Base-by-base conservation (phyloP, 1,284 basidiomycete genomes). In the Moniliella sp. region DNA sequence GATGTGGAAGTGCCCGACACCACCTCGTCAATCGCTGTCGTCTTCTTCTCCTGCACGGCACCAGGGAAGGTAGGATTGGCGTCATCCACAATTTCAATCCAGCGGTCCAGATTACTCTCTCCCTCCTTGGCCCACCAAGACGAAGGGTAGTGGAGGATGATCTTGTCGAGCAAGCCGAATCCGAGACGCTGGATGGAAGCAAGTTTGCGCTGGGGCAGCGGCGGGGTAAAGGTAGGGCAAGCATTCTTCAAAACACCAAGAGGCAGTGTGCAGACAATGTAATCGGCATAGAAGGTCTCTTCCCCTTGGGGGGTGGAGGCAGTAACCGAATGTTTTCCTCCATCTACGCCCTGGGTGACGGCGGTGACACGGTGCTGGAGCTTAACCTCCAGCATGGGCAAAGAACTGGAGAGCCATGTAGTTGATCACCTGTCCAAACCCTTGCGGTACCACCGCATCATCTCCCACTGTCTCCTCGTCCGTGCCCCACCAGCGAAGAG, bases 401-500 rank as follows among this genome's bases (percentile, higher is more conserved):
- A n/a, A n/a, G n/a, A n/a, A n/a, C n/a, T n/a, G n/a, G n/a, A n/a
- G n/a, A n/a, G 11, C 12, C 14, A 13, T 5, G 18, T 13, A 38
- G n/a, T 35, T 15, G 27, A 38, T 21, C 15, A 38, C 26, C 16
- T 13, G n/a, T 16, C 13, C 13, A 19, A 31, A 38, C 3, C 33
- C 32, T 12, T 35, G 28, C 11, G 18, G 18, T 3, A 38, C 36
- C n/a, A 38, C 34, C 2, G 15, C 19, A 17, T 38, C 36, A 5
- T 18, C 16, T 15, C 36, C 36, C 10, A n/a, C 13, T n/a, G n/a
- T 23, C n/a, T 34, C 36, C 13, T 38, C 18, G 12, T 35, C 36
- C 21, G 26, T 30, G 15, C 36, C 36, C 36, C 36, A 38, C 25
- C 34, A 38, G 15, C 21, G 32, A 11, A 38, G 27, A 5, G 27